A percentile compares a stretch with the other conserved stretches of the same genome.
These are phyloP conservation scores for Solanum bulbocastanum DNA, from an alignment of 257 asterid genomes.

Conservation along the genomic window DNA sequence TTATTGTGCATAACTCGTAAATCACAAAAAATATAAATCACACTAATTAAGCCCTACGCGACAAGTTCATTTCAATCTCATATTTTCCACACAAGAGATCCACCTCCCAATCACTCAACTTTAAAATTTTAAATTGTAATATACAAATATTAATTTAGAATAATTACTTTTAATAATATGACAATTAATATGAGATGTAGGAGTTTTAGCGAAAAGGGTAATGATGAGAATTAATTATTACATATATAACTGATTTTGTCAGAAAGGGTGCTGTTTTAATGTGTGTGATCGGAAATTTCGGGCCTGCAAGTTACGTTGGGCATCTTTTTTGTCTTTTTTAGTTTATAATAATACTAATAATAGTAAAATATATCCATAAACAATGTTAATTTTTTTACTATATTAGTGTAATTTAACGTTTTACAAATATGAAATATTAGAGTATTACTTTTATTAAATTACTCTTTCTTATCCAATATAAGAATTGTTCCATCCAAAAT, in stretches of 20 bases:
- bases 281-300: neutral
- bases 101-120: too few species aligned
- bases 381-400: neutral
- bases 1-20: too few species aligned
- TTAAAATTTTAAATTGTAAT: too few species aligned
- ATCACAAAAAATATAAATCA: too few species aligned
- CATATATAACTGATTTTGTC: neutral
- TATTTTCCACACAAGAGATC: too few species aligned
- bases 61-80: too few species aligned
- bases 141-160: too few species aligned
- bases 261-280: neutral
- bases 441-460: neutral
- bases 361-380: neutral
- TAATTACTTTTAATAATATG: neutral
- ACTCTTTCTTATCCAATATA: neutral
- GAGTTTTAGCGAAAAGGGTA: neutral
- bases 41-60: too few species aligned
- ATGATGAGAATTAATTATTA: neutral
- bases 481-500: neutral
- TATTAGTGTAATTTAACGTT: neutral
- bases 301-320: neutral
- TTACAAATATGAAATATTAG: neutral
- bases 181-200: neutral
- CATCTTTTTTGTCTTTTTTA: neutral
- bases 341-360: neutral